These are phyloP conservation scores for Albizia julibrissin DNA, from an alignment of 306 rosid genomes.

Conservation along the genomic window DNA sequence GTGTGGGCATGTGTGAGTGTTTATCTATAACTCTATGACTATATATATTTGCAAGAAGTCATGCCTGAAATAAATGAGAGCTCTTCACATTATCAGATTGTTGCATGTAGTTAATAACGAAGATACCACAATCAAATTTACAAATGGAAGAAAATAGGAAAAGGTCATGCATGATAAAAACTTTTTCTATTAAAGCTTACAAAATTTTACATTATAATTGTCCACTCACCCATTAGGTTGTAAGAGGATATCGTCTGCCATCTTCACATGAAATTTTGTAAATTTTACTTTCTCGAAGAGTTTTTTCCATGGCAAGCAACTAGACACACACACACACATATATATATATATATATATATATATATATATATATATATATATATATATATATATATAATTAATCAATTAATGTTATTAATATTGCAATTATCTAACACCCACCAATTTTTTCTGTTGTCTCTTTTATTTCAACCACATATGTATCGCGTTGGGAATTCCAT, in stretches of 20 bases:
- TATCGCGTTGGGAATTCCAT: background rate
- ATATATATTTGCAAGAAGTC: background rate
- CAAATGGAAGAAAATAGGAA: background rate
- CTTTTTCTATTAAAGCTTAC: background rate
- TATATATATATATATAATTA: no score
- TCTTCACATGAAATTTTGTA: background rate
- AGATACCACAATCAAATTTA: background rate
- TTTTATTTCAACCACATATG: background rate
- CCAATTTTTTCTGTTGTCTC: background rate
- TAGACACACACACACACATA: no score
- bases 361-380: no score
- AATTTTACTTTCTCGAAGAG: background rate
- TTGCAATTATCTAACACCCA: background rate
- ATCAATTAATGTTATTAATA: no score
- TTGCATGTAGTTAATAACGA: background rate
- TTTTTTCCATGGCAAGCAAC: background rate
- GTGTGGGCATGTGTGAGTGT: background rate
- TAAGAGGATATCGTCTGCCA: background rate
- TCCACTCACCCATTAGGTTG: background rate
- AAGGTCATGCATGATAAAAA: no score
- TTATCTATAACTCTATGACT: background rate
- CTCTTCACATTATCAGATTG: background rate
- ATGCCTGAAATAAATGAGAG: background rate
- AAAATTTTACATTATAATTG: no score
- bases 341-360: no score